These are phyloP conservation scores for Loxodes magnus DNA, from an alignment of 73 alveolate species.

Conservation along the genomic window DNA sequence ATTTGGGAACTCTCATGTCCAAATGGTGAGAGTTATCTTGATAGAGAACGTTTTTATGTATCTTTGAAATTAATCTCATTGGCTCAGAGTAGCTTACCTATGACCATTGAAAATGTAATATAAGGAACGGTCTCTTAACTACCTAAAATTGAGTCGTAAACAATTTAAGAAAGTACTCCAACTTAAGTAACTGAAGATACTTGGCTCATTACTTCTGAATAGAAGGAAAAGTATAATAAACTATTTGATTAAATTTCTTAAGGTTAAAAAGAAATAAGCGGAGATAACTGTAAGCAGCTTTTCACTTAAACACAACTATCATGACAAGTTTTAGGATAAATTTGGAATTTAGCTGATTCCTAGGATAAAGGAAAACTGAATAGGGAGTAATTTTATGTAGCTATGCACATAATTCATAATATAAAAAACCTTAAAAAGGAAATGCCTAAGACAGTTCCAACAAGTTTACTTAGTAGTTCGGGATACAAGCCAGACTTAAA, in stretches of 20 bases:
- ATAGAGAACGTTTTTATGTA: slow-evolving; percentile 74
- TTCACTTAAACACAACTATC: slow-evolving; percentile 25
- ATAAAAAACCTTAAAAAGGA: too few species aligned
- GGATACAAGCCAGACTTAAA: too few species aligned
- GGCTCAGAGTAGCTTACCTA: slow-evolving; percentile 84
- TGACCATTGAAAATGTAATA: slow-evolving; percentile 57
- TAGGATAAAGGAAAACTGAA: slow-evolving; percentile 31
- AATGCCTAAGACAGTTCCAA: too few species aligned
- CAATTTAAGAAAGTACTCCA: slow-evolving; percentile 30
- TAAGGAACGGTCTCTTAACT: too few species aligned
- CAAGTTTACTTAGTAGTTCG: too few species aligned
- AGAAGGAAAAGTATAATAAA: slow-evolving; percentile 2
- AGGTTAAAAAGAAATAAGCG: slow-evolving; percentile 1
- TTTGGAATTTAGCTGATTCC: slow-evolving; percentile 40
- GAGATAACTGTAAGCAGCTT: slow-evolving; percentile 5
- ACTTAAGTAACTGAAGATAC: slow-evolving; percentile 3
- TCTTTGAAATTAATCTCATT: slow-evolving; percentile 80
- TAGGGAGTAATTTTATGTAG: slow-evolving; percentile 19
- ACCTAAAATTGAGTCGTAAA: too few species aligned
- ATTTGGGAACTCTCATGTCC: slow-evolving; percentile 69
- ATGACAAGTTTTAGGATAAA: slow-evolving; percentile 14
- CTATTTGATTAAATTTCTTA: not conserved
- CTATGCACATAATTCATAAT: too few species aligned
- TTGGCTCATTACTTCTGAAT: not conserved
- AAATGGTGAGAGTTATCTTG: slow-evolving; percentile 42